These are phyloP conservation scores for Neoscytalidium dimidiatum DNA, from an alignment of 2,329 filamentous ascomycete genomes.

Conservation along the genomic window DNA sequence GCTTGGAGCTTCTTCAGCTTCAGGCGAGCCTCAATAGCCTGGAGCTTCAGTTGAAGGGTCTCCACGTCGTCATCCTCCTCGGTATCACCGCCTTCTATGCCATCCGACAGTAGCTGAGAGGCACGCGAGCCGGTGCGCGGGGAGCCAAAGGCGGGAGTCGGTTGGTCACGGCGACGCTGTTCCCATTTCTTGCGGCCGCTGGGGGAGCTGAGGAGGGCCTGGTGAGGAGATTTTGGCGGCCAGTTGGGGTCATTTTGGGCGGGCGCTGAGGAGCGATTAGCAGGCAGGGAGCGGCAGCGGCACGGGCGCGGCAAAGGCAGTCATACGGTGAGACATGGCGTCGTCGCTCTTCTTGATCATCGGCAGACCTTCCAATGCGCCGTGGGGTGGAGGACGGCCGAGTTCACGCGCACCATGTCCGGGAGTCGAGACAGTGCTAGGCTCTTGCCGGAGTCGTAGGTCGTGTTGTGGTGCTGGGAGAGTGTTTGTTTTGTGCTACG, in stretches of 20 bases:
- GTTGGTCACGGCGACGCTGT: constrained; percentile 52
- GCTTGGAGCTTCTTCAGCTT: constrained; percentile 85
- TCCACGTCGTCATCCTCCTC: constrained; percentile 80
- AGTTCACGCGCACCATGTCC: constrained; percentile 14
- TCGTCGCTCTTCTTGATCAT: constrained; percentile 53
- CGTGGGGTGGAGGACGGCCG: not conserved
- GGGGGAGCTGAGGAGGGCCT: constrained; percentile 69
- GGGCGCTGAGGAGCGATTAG: constrained; percentile 24
- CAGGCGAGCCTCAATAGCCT: constrained; percentile 84
- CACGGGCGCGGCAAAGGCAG: not conserved
- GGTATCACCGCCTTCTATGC: constrained; percentile 56
- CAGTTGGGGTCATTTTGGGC: constrained; percentile 49
- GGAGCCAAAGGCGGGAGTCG: constrained; percentile 53
- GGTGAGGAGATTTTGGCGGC: constrained; percentile 64
- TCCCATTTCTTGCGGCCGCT: constrained; percentile 76
- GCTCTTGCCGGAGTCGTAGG: not conserved
- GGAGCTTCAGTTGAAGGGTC: constrained; percentile 79
- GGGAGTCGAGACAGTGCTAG: not conserved
- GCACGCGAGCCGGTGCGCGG: constrained; percentile 11
- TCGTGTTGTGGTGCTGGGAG: not conserved
- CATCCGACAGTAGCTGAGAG: constrained; percentile 27
- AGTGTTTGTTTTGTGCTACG: constrained; percentile 19
- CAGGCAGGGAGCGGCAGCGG: not conserved
- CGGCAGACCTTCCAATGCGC: constrained; percentile 26
- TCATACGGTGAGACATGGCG: constrained; percentile 44